Evolutionary conservation across 306 rosid species (phyloP), one percentile per base, ranked within the genome.

Genomic region (Prunus dulcis): DNA sequence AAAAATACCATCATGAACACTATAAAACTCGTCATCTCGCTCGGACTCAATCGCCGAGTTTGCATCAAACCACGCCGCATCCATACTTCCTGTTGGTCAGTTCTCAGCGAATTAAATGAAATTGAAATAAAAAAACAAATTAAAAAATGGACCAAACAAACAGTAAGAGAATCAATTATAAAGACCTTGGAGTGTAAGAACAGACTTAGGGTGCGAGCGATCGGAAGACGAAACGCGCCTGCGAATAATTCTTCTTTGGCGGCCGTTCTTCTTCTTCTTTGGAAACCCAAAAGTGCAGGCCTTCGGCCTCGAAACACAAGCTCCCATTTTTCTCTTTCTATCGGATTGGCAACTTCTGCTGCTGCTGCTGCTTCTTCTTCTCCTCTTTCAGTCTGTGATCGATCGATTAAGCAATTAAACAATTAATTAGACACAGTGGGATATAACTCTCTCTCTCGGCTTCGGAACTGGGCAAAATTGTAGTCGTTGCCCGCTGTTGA

Each of bases 11-110:
- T 90, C 99, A 20, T 83, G 72, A 66, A 92, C 88, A 55, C 99
- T 92, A 61, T 90, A 91, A 84, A 95, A 95, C 75, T 95, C 99
- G 0, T 92, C 98, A 27, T 95, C 99, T 19, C 87, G 82, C 82
- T 95, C 99, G 25, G 97, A 95, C 47, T 95, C 97, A 78, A 86
- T 66, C 2, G 70, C 71, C 25, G 98, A 94, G 75, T 81, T 82
- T 32, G 95, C 92, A 90, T 94, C 98, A 80, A 86, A 87, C 90
- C 91, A 94, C 13, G 90, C 87, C 69, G 73, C 91, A 73, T 94
- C 98, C 77, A 70, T 18, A 56, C 79, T 84, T 70, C 34, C 87
- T 78, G 73, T 46, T 8, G 56, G 69, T 63, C 56, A 14, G 57
- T 9, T 73, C 61, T 43, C 17, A n/a, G 38, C 10, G 4, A 45